Evolutionary conservation across 2,329 filamentous ascomycete species (phyloP).

Genomic region (Penicillium griseofulvum): DNA sequence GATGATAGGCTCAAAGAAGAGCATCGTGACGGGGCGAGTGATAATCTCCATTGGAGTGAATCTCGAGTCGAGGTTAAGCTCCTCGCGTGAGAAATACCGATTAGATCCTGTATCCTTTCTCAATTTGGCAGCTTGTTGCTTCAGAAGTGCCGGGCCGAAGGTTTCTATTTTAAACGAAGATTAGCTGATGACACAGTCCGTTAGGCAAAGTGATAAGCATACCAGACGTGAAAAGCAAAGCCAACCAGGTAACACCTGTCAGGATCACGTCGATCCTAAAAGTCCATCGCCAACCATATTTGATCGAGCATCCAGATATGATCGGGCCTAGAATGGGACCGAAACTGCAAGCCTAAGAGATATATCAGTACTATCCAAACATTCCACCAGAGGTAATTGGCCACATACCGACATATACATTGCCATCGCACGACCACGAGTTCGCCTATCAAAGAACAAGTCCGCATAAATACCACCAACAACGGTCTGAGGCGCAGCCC

Average conservation of each 20-base stretch:
- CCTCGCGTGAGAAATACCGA: constrained; percentile 56
- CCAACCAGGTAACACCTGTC: constrained; percentile 56
- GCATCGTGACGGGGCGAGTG: constrained; percentile 70
- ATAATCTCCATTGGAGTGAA: constrained; percentile 68
- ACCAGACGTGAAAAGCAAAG: constrained; percentile 60
- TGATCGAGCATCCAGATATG: constrained; percentile 45
- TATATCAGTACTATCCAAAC: neutral
- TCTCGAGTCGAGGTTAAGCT: constrained; percentile 46
- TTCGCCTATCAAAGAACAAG: constrained; percentile 41
- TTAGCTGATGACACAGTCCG: neutral
- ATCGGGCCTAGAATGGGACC: constrained; percentile 45
- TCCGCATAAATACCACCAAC: constrained; percentile 49
- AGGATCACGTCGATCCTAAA: constrained; percentile 65
- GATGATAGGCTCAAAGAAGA: constrained; percentile 70
- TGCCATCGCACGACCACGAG: constrained; percentile 40
- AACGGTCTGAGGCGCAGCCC: constrained; percentile 44
- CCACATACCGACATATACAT: constrained; percentile 42
- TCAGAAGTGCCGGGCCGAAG: constrained; percentile 58
- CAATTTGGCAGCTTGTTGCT: constrained; percentile 55
- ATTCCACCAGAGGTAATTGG: neutral
- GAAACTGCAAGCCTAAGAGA: constrained; percentile 34
- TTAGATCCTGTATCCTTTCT: constrained; percentile 55
- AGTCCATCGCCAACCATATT: constrained; percentile 47
- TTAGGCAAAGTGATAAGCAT: neutral
- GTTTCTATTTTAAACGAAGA: constrained; percentile 48